phyloP scores from a whole-genome alignment of 1,284 basidiomycete species.

The Rhodotorula sp. region DNA sequence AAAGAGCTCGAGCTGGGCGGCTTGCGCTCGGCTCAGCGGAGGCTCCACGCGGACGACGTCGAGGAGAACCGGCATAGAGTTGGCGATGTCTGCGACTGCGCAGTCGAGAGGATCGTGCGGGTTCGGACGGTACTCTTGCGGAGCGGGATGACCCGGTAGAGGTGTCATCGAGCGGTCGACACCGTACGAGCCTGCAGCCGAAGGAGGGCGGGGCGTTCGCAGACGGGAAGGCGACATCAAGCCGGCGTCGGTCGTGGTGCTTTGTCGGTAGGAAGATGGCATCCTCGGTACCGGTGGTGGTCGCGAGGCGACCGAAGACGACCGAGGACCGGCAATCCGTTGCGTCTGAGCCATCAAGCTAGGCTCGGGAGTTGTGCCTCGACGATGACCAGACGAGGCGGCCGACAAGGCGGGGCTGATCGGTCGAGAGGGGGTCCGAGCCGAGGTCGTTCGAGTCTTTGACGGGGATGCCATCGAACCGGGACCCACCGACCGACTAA shows the following conservation, averaged over 20 bases:
- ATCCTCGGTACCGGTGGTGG: constrained; percentile 28
- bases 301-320: constrained; percentile 9
- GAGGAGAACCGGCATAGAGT: constrained; percentile 62
- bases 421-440: constrained; percentile 10
- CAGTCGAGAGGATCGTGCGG: constrained; percentile 73
- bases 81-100: constrained; percentile 71
- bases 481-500: constrained; percentile 16
- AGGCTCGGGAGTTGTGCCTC: constrained; percentile 29
- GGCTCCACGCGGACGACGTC: constrained; percentile 75
- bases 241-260: neutral
- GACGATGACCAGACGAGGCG: constrained; percentile 11
- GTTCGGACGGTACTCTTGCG: constrained; percentile 69
- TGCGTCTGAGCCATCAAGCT: constrained; percentile 25
- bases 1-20: constrained; percentile 70
- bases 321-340: constrained; percentile 16
- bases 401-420: constrained; percentile 11
- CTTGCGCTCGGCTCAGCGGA: constrained; percentile 58
- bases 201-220: constrained; percentile 45
- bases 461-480: neutral
- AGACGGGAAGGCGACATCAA: neutral
- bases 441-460: constrained; percentile 1
- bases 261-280: constrained; percentile 10
- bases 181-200: constrained; percentile 42
- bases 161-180: constrained; percentile 56
- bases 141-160: constrained; percentile 52